Evolutionary conservation across 352 stramenopile genomes (phyloP), one percentile per base, ranked within the genome.

Genomic region (Phytopythium boreale): DNA sequence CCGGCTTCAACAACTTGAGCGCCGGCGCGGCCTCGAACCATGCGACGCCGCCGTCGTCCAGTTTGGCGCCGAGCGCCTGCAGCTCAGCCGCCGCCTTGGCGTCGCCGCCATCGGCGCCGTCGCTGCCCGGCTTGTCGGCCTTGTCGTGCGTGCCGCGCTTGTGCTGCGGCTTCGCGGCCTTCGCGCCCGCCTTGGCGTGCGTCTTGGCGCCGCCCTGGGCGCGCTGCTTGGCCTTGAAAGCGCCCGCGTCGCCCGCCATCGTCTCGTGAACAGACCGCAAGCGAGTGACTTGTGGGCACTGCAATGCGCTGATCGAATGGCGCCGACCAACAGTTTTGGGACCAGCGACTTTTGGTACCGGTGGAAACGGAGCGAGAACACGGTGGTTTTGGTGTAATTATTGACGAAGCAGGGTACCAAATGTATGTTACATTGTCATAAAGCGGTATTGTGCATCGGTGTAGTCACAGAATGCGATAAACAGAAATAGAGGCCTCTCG

Each of bases 11-110:
- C 10, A 41, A 64, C 43, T 75, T 69, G 19, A 79, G 56, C 51
- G 72, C 68, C 10, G 73, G 60, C 55, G 70, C 66, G 7, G 56
- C 67, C 17, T 82, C 56, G 63, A 74, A 83, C 78, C 78, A 87
- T 19, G 63, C 64, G 22, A 81, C 66, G 34, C 62, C 55, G 22
- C 69, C 34, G 17, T 87, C 75, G 19, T 26, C 43, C 29, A 87
- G 44, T 55, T 77, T 66, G 17, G 67, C 7, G 53, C 78, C 62
- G 10, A 87, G 31, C 34, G 69, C 66, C 51, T 67, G 64, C 47
- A 84, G 6, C 6, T 68, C 68, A 26, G 63, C 64, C 29, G 56
- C 12, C 17, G 63, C 49, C 24, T 41, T 26, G 39, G 62, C 24
- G 34, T 36, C 36, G 39, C 10, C 14, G 39, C 22, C 10, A 41